Evolutionary conservation across 73 alveolate species (phyloP), one percentile per base, ranked within the genome.

Genomic region (Breviolum minutum): DNA sequence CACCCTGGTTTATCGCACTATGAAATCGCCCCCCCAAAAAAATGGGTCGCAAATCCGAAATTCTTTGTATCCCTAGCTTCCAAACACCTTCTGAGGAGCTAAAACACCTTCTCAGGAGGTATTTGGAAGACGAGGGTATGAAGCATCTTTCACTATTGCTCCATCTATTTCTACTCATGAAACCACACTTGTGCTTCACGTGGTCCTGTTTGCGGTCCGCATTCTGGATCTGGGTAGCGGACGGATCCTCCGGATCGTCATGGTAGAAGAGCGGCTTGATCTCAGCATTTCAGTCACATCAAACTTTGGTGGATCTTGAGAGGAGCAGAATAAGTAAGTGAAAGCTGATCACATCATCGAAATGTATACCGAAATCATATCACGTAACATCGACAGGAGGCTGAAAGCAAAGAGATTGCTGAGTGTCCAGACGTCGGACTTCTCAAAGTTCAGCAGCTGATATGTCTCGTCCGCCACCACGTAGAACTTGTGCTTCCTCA

Each of bases 401-500:
- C 79, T 20, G 79, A 17, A 69, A 69, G 79, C 79, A 69, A 69
- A 69, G 79, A 17, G 26, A 69, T 5, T 17, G 26, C 13, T 13
- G 14, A 40, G 12, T 48, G 19, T 61, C 76, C 76, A 27, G 26
- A 70, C 97, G 11, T 61, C 98, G 60, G 73, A 11, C n/a, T 82
- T 82, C 98, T 22, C 98, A 17, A 92, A 92, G 98, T 92, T 92
- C 91, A 92, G 63, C 68, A 92, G 98, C 98, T 92, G 98, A 48
- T 92, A 92, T 16, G 96, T 87, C 68, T 89, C 96, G 63, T 89
- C 96, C 14, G 96, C 96, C 87, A 89, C 80, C 61, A 89, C 96
- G 87, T 40, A 71, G 87, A 89, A 89, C 62, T 89, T 89, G 96
- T 89, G 84, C 87, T 89, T 89, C 96, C 95, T 88, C 54, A 61